Evolutionary conservation across 805 yeast genomes (phyloP).

Genomic region (Metschnikowia koreensis): DNA sequence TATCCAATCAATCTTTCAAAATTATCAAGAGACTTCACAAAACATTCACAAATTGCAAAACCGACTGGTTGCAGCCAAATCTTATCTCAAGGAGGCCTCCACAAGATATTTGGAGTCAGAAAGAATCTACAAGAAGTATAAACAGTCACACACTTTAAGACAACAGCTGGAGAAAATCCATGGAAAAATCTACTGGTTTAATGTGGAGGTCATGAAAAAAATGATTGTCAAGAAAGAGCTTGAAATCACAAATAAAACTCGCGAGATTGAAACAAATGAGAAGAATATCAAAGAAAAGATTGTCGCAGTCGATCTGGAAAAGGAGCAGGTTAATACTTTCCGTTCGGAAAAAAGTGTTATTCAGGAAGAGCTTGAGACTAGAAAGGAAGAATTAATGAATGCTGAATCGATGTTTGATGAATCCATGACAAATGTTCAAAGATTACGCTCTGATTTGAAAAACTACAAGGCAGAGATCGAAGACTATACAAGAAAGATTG

Average conservation of each 20-base stretch:
- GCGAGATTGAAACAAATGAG: constrained; percentile 18
- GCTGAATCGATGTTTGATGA: constrained; percentile 11
- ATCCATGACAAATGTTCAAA: constrained; percentile 10
- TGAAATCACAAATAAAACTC: constrained; percentile 13
- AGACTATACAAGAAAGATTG: constrained; percentile 10
- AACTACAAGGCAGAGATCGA: constrained; percentile 23
- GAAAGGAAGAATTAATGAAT: not conserved
- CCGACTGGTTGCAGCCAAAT: constrained; percentile 26
- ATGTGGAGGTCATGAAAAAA: constrained; percentile 31
- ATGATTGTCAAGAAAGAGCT: constrained; percentile 21
- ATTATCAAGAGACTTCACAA: constrained; percentile 38
- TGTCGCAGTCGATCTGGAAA: not conserved
- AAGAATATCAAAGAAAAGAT: constrained; percentile 20
- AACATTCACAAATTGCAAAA: constrained; percentile 30
- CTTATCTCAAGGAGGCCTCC: constrained; percentile 25
- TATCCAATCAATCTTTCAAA: constrained; percentile 61
- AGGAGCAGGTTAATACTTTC: not conserved
- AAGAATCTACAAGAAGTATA: constrained; percentile 32
- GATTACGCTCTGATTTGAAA: constrained; percentile 11
- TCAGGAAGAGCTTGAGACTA: not conserved
- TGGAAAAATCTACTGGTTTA: constrained; percentile 44
- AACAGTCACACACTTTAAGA: constrained; percentile 34
- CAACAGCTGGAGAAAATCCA: constrained; percentile 31
- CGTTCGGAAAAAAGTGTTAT: not conserved
- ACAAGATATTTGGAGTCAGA: constrained; percentile 29